Percentiles rank a stretch among this genome's conserved stretches.
Evolutionary conservation across 2,329 filamentous ascomycete species (phyloP).

Genomic region (Fusarium sp.): DNA sequence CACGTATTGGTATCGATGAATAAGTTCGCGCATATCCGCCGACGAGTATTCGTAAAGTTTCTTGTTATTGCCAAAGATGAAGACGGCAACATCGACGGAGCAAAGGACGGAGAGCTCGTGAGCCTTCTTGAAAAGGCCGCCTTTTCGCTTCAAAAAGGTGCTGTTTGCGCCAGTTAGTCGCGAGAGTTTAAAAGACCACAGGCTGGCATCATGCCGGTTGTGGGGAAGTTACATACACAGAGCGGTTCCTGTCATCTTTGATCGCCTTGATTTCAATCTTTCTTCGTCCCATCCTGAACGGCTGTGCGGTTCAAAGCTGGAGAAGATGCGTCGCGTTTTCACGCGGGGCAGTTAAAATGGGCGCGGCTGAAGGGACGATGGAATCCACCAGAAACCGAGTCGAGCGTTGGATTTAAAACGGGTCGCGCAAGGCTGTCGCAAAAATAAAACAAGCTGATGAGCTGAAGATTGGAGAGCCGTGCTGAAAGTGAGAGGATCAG

Average conservation of each 20-base stretch:
- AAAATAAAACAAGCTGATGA: constrained; percentile 5
- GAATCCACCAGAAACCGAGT: constrained; percentile 19
- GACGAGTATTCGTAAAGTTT: constrained; percentile 99
- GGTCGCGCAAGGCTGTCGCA: constrained; percentile 22
- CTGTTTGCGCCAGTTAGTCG: constrained; percentile 57
- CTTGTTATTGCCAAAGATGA: constrained; percentile 99
- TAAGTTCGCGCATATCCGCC: constrained; percentile 88
- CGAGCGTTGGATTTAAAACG: constrained; percentile 10
- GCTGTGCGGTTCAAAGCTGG: constrained; percentile 25
- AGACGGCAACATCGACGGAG: constrained; percentile 97
- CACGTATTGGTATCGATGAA: constrained; percentile 91
- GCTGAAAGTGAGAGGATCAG: constrained; percentile 8
- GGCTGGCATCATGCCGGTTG: neutral
- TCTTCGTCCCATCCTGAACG: constrained; percentile 82
- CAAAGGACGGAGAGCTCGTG: constrained; percentile 98
- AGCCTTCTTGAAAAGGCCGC: constrained; percentile 98
- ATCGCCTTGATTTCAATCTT: constrained; percentile 99
- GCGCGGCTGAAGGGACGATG: constrained; percentile 26
- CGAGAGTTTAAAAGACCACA: constrained; percentile 1
- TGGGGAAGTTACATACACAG: constrained; percentile 75
- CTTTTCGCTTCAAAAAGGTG: constrained; percentile 98
- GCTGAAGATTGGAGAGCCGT: constrained; percentile 12
- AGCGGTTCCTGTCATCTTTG: constrained; percentile 97
- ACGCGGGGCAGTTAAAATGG: constrained; percentile 30
- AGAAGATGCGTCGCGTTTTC: constrained; percentile 34